Percentiles rank a stretch among this genome's conserved stretches.
Conservation (phyloP, 2,329 filamentous ascomycete species). For the Fusarium sulawesiense region DNA sequence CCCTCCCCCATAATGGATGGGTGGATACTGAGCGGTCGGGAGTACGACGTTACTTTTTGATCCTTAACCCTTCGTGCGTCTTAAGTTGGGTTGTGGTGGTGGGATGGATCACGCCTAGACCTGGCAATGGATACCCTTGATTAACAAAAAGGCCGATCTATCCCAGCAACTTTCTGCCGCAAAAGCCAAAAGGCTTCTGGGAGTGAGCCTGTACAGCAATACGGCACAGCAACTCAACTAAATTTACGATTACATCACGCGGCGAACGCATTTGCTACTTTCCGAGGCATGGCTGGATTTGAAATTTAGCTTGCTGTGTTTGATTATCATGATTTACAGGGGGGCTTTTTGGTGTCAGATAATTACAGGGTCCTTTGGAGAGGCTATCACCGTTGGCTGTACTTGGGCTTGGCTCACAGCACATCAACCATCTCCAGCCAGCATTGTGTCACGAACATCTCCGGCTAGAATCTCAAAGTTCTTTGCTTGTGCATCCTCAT, state of each 20-base stretch:
- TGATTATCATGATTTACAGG: constrained; percentile 24
- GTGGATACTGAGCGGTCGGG: constrained; percentile 30
- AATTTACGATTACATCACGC: constrained; percentile 27
- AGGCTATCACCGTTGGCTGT: constrained; percentile 21
- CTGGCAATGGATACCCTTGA: constrained; percentile 1
- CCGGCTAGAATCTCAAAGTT: constrained; percentile 8
- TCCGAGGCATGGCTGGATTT: constrained; percentile 30
- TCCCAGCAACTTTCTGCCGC: constrained; percentile 8
- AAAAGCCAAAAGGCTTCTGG: constrained; percentile 4
- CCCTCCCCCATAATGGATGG: constrained; percentile 11
- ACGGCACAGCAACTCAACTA: constrained; percentile 21
- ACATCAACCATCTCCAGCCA: not conserved
- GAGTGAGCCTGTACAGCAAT: constrained; percentile 11
- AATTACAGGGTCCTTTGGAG: constrained; percentile 24
- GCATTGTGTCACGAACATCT: not conserved
- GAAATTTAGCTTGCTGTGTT: constrained; percentile 2
- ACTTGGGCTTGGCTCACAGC: not conserved
- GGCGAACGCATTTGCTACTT: constrained; percentile 34
- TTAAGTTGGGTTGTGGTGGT: constrained; percentile 36
- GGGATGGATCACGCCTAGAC: constrained; percentile 26
- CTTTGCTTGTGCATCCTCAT: constrained; percentile 10
- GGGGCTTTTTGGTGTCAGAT: constrained; percentile 31
- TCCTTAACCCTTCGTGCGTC: constrained; percentile 40
- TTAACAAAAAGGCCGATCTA: constrained; percentile 10
- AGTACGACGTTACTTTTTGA: constrained; percentile 31